Evolutionary conservation across 2,329 filamentous ascomycete genomes (phyloP).

Genomic region (Tolypocladium album): DNA sequence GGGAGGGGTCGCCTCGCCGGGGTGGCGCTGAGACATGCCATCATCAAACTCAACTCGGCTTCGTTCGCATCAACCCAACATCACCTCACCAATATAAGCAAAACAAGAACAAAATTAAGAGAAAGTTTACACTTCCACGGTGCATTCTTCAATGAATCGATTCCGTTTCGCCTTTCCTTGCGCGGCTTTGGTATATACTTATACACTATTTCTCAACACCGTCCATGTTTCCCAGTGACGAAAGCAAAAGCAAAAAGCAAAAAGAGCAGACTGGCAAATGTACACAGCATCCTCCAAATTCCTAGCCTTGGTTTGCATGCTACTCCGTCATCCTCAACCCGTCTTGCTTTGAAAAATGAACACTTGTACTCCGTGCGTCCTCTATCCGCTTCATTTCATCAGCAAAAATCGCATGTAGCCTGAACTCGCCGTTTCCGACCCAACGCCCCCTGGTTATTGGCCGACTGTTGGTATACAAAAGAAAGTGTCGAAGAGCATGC

Average conservation of each 20-base stretch:
- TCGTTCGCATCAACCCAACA: no score
- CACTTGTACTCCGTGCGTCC: conserved; percentile 7
- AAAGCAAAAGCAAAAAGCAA: neutral
- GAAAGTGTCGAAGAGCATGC: conserved; percentile 3
- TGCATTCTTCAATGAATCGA: neutral
- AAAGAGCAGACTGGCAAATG: neutral
- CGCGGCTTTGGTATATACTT: neutral
- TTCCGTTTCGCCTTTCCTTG: neutral
- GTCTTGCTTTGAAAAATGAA: neutral
- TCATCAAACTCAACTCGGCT: neutral
- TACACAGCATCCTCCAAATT: neutral
- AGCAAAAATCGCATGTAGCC: neutral
- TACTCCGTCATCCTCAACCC: neutral
- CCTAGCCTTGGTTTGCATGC: neutral
- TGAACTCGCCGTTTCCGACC: neutral
- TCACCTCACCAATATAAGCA: neutral
- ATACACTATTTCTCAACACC: neutral
- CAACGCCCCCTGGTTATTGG: conserved; percentile 1
- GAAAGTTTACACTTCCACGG: no score
- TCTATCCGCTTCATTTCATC: conserved; percentile 6
- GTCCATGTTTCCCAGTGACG: neutral
- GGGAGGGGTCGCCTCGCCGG: neutral
- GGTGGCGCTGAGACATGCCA: neutral
- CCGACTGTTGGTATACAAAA: conserved; percentile 2
- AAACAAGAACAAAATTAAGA: no score